Evolutionary conservation across 306 rosid genomes (phyloP), one percentile per base, ranked within the genome.

Genomic region (Castanea crenata): DNA sequence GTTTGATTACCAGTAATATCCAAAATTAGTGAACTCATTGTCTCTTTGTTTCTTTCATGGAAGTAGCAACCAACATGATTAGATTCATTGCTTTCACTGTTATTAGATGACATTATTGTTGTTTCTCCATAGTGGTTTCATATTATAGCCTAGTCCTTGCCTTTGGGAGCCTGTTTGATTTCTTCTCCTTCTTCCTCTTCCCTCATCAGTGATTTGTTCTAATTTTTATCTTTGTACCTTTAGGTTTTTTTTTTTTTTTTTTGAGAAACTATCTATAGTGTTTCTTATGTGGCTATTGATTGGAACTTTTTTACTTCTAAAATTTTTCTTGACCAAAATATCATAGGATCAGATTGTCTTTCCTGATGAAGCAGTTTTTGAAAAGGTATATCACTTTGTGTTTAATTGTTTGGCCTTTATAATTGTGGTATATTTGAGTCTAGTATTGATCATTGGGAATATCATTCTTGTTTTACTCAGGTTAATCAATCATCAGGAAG

Each of bases 331-430:
- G 80, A 94, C 86, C 64, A 65, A 77, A 73, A 55, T 80, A 75
- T 83, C 76, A 74, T 81, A 94, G 98, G 97, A 94, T 84, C 98
- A 94, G 80, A 94, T 94, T 81, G 82, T 94, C 69, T 92, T 94
- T 86, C 98, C 98, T 20, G 91, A 88, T 35, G 98, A 94, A 84
- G 98, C 98, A 75, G 80, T 86, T 83, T 92, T 94, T 81, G 98
- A 92, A 86, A 90, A 94, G 98, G 98, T 92, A 86, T 63, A 51
- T 55, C 6, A 6, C 55, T 62, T 84, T 82, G 18, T 82, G 20
- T 6, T 76, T 38, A 67, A 75, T 73, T 18, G 19, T 79, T 76
- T 76, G 59, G 41, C 57, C 1, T 79, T 79, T 57, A 61, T 70
- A 46, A 35, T 81, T 52, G 0, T 58, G 34, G 38, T 74, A 51